A percentile compares a stretch with the other conserved stretches of the same genome.
These are phyloP conservation scores for Vickermania ingenoplastis DNA, from an alignment of 208 protist genomes.

Conservation along the genomic window DNA sequence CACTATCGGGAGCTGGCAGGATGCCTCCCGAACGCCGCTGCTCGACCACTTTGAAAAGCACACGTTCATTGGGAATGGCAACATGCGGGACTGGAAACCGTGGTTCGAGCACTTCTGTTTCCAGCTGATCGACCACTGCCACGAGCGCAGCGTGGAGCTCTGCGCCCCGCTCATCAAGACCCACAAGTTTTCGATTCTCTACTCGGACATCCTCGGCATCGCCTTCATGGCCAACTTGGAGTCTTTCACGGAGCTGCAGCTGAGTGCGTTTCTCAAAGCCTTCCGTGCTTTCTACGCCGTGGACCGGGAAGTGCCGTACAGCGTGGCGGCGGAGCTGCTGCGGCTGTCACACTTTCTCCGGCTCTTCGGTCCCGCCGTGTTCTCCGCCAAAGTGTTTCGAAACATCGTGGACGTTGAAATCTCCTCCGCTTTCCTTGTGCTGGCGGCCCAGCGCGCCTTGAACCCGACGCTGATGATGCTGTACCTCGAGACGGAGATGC, in stretches of 20 bases:
- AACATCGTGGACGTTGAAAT: slow-evolving; percentile 35
- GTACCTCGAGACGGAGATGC: slow-evolving; percentile 31
- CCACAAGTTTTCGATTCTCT: slow-evolving; percentile 54
- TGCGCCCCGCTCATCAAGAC: slow-evolving; percentile 45
- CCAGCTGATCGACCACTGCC: slow-evolving; percentile 40
- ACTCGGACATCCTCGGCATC: slow-evolving; percentile 58
- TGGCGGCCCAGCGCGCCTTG: slow-evolving; percentile 16
- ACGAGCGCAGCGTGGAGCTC: slow-evolving; percentile 35
- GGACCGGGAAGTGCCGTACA: slow-evolving; percentile 49
- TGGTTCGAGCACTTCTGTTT: slow-evolving; percentile 70
- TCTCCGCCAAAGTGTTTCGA: slow-evolving; percentile 25
- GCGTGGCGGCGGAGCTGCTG: slow-evolving; percentile 47
- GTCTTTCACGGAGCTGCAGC: slow-evolving; percentile 18
- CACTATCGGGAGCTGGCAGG: neutral
- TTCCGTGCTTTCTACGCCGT: slow-evolving; percentile 39
- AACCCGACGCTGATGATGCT: slow-evolving; percentile 25
- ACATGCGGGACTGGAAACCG: slow-evolving; percentile 23
- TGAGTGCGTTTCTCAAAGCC: slow-evolving; percentile 43
- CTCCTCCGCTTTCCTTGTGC: slow-evolving; percentile 17
- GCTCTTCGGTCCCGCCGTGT: slow-evolving; percentile 40
- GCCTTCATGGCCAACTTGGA: slow-evolving; percentile 60
- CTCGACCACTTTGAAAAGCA: neutral
- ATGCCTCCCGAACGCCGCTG: neutral
- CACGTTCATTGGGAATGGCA: neutral
- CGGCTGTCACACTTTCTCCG: slow-evolving; percentile 52